Percentiles rank a stretch among this genome's conserved stretches.
Evolutionary conservation across 768 basidiomycete species (phyloP).

Genomic region (Rhodotorula kratochvilovae): DNA sequence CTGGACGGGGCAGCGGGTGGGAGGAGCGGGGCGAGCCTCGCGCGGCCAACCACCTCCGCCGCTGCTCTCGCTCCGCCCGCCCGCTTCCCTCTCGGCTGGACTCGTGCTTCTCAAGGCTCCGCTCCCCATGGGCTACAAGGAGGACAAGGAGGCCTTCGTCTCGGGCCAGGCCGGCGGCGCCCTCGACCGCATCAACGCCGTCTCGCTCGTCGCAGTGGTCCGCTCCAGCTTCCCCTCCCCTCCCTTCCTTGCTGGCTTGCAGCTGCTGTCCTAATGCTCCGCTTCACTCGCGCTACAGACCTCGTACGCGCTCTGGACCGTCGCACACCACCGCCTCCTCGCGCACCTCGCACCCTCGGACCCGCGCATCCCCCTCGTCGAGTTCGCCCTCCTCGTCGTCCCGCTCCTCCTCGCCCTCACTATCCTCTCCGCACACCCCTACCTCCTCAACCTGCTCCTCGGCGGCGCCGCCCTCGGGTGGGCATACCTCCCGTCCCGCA

Average conservation of each 20-base stretch:
- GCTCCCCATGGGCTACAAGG: slow-evolving; percentile 57
- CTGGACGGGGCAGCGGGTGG: too few species aligned
- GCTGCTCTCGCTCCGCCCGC: not conserved
- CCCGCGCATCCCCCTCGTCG: slow-evolving; percentile 48
- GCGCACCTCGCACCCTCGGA: slow-evolving; percentile 42
- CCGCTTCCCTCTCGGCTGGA: not conserved
- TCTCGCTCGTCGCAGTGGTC: slow-evolving; percentile 65
- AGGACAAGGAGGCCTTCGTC: slow-evolving; percentile 75
- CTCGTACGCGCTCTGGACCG: slow-evolving; percentile 67
- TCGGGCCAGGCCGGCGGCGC: slow-evolving; percentile 68
- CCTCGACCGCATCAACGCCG: slow-evolving; percentile 62
- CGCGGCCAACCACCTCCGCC: not conserved
- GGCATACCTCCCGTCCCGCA: not conserved
- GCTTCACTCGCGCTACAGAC: slow-evolving; percentile 51
- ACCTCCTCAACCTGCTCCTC: slow-evolving; percentile 55
- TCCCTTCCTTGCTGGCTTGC: too few species aligned
- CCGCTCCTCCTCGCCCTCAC: slow-evolving; percentile 83
- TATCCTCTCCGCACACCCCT: slow-evolving; percentile 60
- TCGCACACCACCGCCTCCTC: slow-evolving; percentile 53
- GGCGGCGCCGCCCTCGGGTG: not conserved
- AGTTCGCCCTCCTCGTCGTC: slow-evolving; percentile 64
- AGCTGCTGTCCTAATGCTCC: not conserved
- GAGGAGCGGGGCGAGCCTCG: too few species aligned
- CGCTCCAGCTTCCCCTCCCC: slow-evolving; percentile 43
- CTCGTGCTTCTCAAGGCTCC: not conserved